Evolutionary conservation across 2,329 filamentous ascomycete species (phyloP).

Genomic region (Sporothrix pseudoabietina): DNA sequence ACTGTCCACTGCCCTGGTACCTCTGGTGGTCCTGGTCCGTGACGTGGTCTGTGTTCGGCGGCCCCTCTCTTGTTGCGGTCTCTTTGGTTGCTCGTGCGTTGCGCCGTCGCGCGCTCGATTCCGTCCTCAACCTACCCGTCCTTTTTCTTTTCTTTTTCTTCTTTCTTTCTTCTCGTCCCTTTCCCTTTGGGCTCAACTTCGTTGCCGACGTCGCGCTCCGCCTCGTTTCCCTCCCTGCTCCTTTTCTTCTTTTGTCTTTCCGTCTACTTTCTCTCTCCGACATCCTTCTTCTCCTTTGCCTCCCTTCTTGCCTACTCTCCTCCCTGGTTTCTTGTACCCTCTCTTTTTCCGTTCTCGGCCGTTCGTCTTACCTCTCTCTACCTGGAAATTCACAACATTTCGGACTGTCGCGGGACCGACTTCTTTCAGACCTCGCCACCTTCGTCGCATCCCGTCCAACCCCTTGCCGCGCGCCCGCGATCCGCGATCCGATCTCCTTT

Average conservation of each 20-base stretch:
- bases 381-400: not conserved
- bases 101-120: slow-evolving; percentile 5
- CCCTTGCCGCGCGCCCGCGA: not conserved
- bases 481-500: not conserved
- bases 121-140: slow-evolving; percentile 7
- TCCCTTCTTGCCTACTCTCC: not conserved
- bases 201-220: slow-evolving; percentile 5
- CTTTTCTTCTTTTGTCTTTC: not conserved
- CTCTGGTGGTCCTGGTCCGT: slow-evolving; percentile 3
- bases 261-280: not conserved
- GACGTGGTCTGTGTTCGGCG: slow-evolving; percentile 21
- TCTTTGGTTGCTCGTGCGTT: slow-evolving; percentile 7
- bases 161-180: not conserved
- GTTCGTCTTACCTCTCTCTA: not conserved
- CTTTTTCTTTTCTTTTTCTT: not conserved
- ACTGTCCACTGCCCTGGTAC: not conserved
- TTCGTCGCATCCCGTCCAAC: not conserved
- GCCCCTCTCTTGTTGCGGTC: slow-evolving; percentile 3
- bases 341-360: not conserved
- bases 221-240: not conserved
- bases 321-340: not conserved
- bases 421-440: not conserved
- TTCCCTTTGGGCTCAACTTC: not conserved
- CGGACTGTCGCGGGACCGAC: not conserved
- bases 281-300: not conserved